phyloP scores from a whole-genome alignment of 2,329 filamentous ascomycete genomes.

The Colletotrichum nymphaeae region DNA sequence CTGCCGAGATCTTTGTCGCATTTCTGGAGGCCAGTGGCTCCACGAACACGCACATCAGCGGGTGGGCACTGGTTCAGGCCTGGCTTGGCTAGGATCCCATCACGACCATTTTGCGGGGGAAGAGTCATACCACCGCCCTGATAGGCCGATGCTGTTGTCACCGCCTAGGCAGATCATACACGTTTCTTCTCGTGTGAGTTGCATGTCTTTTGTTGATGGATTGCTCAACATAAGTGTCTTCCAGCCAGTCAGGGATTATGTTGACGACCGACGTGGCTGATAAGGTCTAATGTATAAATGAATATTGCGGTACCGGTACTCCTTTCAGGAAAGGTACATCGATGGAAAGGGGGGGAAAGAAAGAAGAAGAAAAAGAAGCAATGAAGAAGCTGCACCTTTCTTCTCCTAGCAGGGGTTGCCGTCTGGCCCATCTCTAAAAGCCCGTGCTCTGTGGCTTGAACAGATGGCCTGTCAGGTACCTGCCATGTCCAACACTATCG shows the following conservation, averaged over 20 bases:
- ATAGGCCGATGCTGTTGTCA: conserved; percentile 26
- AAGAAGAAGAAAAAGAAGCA: conserved; percentile 11
- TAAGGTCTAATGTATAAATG: neutral
- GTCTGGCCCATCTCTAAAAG: neutral
- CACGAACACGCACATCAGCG: conserved; percentile 30
- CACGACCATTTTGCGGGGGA: conserved; percentile 32
- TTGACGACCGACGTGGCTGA: neutral
- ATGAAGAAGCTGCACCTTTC: conserved; percentile 21
- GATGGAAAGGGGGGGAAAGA: neutral
- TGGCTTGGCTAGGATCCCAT: conserved; percentile 33
- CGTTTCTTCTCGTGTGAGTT: conserved; percentile 4
- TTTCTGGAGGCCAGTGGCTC: conserved; percentile 25
- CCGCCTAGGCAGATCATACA: conserved; percentile 25
- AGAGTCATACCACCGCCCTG: conserved; percentile 29
- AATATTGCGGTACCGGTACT: neutral
- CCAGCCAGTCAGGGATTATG: neutral
- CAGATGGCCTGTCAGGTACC: conserved; percentile 8
- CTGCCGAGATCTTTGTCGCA: conserved; percentile 29
- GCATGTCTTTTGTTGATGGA: conserved; percentile 14
- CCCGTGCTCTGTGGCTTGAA: conserved; percentile 33
- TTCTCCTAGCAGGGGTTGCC: conserved; percentile 20
- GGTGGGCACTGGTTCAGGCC: conserved; percentile 31
- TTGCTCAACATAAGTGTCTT: neutral
- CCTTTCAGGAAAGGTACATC: neutral
- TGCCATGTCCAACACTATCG: conserved; percentile 35